Evolutionary conservation across 768 basidiomycete genomes (phyloP).

Genomic region (Mycena metata): DNA sequence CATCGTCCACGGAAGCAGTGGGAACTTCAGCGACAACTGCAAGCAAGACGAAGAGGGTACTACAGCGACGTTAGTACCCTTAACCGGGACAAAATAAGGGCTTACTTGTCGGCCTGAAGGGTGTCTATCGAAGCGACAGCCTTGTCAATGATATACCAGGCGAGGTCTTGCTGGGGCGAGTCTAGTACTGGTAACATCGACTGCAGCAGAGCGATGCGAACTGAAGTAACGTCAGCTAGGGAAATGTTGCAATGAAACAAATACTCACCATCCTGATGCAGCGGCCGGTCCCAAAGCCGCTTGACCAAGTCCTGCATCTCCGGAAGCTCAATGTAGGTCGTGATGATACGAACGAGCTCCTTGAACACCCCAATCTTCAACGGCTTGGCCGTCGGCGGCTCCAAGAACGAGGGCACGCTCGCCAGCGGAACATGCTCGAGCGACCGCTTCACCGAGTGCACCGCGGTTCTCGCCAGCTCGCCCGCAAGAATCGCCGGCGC

Average conservation of each 20-base stretch:
- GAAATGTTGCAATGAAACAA: slow-evolving; percentile 6
- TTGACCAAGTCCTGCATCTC: slow-evolving; percentile 33
- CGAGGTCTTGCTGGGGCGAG: slow-evolving; percentile 36
- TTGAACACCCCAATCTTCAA: slow-evolving; percentile 38
- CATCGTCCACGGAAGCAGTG: slow-evolving; percentile 17
- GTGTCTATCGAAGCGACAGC: slow-evolving; percentile 22
- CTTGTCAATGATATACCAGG: slow-evolving; percentile 33
- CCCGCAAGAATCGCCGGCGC: slow-evolving; percentile 36
- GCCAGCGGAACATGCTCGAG: slow-evolving; percentile 35
- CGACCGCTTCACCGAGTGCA: slow-evolving; percentile 32
- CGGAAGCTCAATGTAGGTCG: slow-evolving; percentile 28
- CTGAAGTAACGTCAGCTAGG: slow-evolving; percentile 27
- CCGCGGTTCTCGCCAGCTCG: slow-evolving; percentile 37
- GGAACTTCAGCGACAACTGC: slow-evolving; percentile 27
- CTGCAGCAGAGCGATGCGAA: slow-evolving; percentile 38
- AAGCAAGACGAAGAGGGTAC: slow-evolving; percentile 36
- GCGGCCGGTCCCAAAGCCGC: slow-evolving; percentile 34
- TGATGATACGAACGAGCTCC: slow-evolving; percentile 38
- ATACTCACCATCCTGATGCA: slow-evolving; percentile 40
- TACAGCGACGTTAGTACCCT: slow-evolving; percentile 22
- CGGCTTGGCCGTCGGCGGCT: slow-evolving; percentile 24
- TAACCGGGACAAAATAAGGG: slow-evolving; percentile 22
- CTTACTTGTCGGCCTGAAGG: slow-evolving; percentile 31
- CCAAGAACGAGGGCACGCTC: slow-evolving; percentile 31
- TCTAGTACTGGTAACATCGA: slow-evolving; percentile 34